phyloP scores from a whole-genome alignment of 257 asterid species.

The Sherardia arvensis region DNA sequence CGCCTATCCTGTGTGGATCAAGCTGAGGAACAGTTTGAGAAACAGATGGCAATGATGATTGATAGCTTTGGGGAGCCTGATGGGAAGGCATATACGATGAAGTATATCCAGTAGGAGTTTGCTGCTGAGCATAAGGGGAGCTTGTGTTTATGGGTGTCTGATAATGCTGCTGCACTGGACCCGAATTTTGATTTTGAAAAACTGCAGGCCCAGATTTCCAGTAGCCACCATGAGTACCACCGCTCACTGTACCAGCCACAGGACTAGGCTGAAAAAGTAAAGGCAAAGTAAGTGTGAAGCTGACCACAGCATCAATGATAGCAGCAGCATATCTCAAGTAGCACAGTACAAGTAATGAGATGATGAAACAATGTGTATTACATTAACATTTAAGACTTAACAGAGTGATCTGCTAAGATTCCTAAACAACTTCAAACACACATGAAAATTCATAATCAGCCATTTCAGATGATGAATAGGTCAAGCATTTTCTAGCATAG shows the following conservation, averaged over 20 bases:
- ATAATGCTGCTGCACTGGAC: conserved; percentile 37
- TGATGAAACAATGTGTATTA: neutral
- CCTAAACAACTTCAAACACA: neutral
- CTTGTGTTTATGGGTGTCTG: conserved; percentile 38
- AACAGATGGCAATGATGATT: conserved; percentile 48
- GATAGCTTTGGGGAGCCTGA: conserved; percentile 58
- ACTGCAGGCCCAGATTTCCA: conserved; percentile 58
- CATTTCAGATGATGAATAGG: neutral
- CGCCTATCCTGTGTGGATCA: conserved; percentile 52
- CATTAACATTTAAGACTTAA: neutral
- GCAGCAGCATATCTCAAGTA: neutral
- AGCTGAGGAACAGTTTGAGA: conserved; percentile 39
- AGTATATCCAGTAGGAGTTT: conserved; percentile 39
- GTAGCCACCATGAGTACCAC: conserved; percentile 44
- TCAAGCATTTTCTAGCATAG: neutral
- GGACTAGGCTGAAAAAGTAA: conserved; percentile 63
- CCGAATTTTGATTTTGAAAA: conserved; percentile 44
- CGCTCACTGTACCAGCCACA: conserved; percentile 39
- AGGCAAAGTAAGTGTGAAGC: neutral
- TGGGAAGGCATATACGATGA: conserved; percentile 39
- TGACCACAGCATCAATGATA: neutral
- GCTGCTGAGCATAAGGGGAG: conserved; percentile 46
- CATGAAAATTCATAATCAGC: neutral
- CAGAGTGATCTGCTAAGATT: neutral
- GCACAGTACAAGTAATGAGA: neutral